Conservation (phyloP, 352 stramenopile species). For the Plasmopara muralis region DNA sequence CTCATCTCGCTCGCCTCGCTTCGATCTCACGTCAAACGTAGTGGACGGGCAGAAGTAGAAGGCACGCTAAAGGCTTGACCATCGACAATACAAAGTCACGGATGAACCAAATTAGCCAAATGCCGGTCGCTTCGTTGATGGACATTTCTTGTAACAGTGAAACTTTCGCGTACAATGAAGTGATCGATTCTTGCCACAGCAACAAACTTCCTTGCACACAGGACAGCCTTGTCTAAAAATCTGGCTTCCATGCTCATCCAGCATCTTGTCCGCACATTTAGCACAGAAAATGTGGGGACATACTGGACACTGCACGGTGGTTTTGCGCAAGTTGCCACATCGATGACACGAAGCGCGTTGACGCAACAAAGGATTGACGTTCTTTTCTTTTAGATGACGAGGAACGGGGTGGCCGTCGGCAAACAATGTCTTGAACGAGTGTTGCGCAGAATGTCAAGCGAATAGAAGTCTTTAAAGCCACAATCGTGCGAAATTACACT, state of each 20-base stretch:
- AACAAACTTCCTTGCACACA: constrained; percentile 85
- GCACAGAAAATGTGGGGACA: constrained; percentile 88
- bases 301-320: constrained; percentile 72
- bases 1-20: constrained; percentile 93
- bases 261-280: constrained; percentile 86
- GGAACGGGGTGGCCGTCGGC: constrained; percentile 7
- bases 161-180: constrained; percentile 67
- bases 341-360: constrained; percentile 83
- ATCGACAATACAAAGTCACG: not conserved
- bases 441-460: constrained; percentile 5
- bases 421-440: constrained; percentile 4
- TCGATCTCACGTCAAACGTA: constrained; percentile 46
- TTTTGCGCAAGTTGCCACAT: constrained; percentile 86
- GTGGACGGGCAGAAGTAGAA: constrained; percentile 19
- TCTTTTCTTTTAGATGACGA: constrained; percentile 18
- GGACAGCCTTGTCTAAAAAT: constrained; percentile 79
- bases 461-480: constrained; percentile 10
- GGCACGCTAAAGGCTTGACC: not conserved
- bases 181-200: constrained; percentile 81
- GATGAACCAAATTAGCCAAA: constrained; percentile 8
- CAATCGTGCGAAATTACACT: not conserved
- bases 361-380: constrained; percentile 42
- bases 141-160: constrained; percentile 89
- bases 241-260: constrained; percentile 69
- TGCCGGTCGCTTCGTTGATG: constrained; percentile 59